Evolutionary conservation across 2,329 filamentous ascomycete species (phyloP).

Genomic region (Didymella glomerata): DNA sequence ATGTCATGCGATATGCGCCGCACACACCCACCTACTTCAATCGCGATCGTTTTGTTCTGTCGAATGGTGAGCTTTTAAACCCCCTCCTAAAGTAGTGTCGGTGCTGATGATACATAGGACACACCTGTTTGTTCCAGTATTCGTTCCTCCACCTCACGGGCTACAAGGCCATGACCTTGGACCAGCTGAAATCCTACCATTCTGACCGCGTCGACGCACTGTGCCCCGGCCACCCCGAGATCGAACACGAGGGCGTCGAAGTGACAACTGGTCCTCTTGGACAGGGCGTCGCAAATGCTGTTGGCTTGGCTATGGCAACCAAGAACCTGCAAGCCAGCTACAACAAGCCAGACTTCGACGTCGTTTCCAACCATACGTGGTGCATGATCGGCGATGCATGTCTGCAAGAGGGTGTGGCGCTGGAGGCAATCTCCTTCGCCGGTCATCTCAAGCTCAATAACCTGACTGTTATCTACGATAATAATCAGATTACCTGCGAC

Average conservation of each 20-base stretch:
- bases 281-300: constrained; percentile 68
- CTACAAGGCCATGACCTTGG: constrained; percentile 64
- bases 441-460: constrained; percentile 66
- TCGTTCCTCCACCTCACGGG: constrained; percentile 62
- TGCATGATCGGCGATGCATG: constrained; percentile 68
- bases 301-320: constrained; percentile 66
- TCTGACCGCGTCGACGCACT: constrained; percentile 58
- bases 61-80: constrained; percentile 58
- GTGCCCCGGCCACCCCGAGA: constrained; percentile 66
- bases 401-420: constrained; percentile 65
- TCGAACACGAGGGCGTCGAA: constrained; percentile 65
- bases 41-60: constrained; percentile 69
- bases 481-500: constrained; percentile 68
- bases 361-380: constrained; percentile 63
- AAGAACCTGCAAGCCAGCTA: constrained; percentile 65
- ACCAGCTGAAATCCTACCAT: constrained; percentile 66
- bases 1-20: constrained; percentile 68
- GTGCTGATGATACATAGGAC: constrained; percentile 45
- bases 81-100: not conserved
- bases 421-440: constrained; percentile 66
- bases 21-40: constrained; percentile 65
- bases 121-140: constrained; percentile 65
- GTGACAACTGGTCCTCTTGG: constrained; percentile 68
- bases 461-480: constrained; percentile 67
- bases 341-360: constrained; percentile 59